phyloP scores from a whole-genome alignment of 2,329 filamentous ascomycete species.

The Talaromyces sp. region DNA sequence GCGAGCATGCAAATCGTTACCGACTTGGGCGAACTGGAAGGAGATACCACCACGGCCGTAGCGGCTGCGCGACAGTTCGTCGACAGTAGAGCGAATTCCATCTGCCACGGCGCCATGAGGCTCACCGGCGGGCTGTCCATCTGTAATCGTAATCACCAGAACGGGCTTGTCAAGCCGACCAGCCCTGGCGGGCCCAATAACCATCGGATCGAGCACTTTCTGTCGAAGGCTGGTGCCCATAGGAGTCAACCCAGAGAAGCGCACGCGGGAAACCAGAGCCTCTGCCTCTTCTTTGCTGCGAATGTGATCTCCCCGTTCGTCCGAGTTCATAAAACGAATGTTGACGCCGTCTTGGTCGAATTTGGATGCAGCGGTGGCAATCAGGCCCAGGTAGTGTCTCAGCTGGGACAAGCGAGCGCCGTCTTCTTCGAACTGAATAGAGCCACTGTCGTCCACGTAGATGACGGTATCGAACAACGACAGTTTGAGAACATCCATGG shows the following conservation, averaged over 20 bases:
- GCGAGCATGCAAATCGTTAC: constrained; percentile 59
- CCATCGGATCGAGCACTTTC: constrained; percentile 59
- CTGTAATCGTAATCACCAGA: constrained; percentile 61
- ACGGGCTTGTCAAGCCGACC: constrained; percentile 58
- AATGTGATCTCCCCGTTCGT: constrained; percentile 50
- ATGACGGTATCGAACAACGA: constrained; percentile 58
- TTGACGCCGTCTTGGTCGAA: constrained; percentile 65
- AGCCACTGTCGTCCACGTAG: constrained; percentile 65
- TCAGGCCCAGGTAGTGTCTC: constrained; percentile 57
- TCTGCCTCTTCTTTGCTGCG: constrained; percentile 54
- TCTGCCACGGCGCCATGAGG: constrained; percentile 52
- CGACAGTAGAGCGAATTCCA: constrained; percentile 51
- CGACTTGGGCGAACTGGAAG: constrained; percentile 66
- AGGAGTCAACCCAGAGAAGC: constrained; percentile 62
- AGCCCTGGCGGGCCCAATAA: constrained; percentile 48
- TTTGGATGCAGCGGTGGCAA: constrained; percentile 60
- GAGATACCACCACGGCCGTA: constrained; percentile 56
- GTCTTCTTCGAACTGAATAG: constrained; percentile 63
- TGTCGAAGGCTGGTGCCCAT: constrained; percentile 58
- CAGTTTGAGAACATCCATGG: constrained; percentile 58
- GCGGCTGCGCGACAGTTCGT: constrained; percentile 45
- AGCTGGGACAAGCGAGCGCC: constrained; percentile 63
- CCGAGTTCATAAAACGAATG: constrained; percentile 65
- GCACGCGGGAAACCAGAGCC: constrained; percentile 51
- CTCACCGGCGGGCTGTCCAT: constrained; percentile 62